Evolutionary conservation across 2,329 filamentous ascomycete genomes (phyloP), one percentile per base, ranked within the genome.

Genomic region (Escovopsis sp.): DNA sequence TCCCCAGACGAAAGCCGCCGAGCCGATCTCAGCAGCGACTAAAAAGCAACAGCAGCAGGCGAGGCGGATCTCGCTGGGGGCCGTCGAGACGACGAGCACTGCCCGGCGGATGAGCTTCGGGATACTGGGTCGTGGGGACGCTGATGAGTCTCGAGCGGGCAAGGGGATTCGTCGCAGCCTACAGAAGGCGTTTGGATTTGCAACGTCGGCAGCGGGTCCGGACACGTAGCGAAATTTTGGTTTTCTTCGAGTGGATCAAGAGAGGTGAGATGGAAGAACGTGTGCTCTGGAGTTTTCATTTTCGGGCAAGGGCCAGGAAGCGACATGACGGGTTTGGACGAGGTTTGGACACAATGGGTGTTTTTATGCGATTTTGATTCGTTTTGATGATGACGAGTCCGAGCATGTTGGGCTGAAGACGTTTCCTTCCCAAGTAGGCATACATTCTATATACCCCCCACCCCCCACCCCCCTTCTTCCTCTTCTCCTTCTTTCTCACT

Each of bases 71-170:
- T 32, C 49, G 12, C 39, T 51, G 28, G 43, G 50, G 1, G 40
- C 47, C 2, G 51, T 45, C 26, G 58, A 58, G 15, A 54, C 51
- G 6, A 36, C 47, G 15, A 48, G 53, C 42, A 52, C 56, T 3
- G 50, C 57, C 18, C 60, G 68, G 26, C 62, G 68, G 37, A 57
- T 71, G 59, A 72, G 69, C 45, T 63, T 72, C 36, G 67, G 66
- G 3, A 56, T 72, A 3, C 54, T 70, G 3, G 64, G 65, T 4
- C 58, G 67, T n/a, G 59, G 63, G 8, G 59, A 55, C 38, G 57
- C 60, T 12, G 59, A 62, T 19, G 51, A 56, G 18, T 46, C 51
- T 4, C 52, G 56, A 4, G 44, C 54, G 2, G 59, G 59, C 3
- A 67, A 66, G 47, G 62, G 62, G 2, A 63, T 71, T 36, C 56